Evolutionary conservation across 1,284 basidiomycete species (phyloP), one percentile per base, ranked within the genome.

Genomic region (Malassezia obtusa): DNA sequence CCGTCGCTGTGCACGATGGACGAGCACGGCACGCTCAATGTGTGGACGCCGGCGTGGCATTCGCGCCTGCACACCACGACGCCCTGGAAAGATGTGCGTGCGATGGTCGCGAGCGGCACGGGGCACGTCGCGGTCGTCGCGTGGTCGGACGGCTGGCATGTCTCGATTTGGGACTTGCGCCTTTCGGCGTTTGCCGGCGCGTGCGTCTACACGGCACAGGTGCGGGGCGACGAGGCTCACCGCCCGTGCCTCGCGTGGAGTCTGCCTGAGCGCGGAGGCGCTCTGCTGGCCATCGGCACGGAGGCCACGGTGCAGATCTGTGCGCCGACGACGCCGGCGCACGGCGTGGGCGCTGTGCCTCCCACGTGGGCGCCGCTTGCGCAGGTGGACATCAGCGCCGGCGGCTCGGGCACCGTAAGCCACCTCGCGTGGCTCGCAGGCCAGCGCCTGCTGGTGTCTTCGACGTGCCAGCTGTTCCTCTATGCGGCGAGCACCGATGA

Each of bases 391-490:
- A 17, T 55, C 5, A 25, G 37, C 8, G 41, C 17, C 15, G 17
- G 44, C 22, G 44, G 47, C 31, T 25, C 33, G 2, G 47, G 21
- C 14, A 21, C 3, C n/a, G 28, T 55, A 1, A 36, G 35, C 22
- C 46, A 41, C n/a, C 22, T 55, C 14, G 25, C 28, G 24, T 55
- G 52, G 52, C 41, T 55, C 8, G 40, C 31, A 3, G 45, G 25
- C 2, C 22, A 38, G 30, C 52, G 48, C 10, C 36, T 55, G 36
- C 43, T 55, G 6, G 22, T 50, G 4, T 21, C 52, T 19, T 55
- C 52, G 15, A 30, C 41, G 22, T 55, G 52, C 35, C 52, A 55
- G 32, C 30, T 55, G 30, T 55, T 55, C 41, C 26, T 55, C 24
- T 50, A 43, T 36, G 40, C 49, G 19, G 37, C 45, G 26, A 19